Evolutionary conservation across 345 rosid species (phyloP), one percentile per base, ranked within the genome.

Genomic region (Dipteronia dyeriana): DNA sequence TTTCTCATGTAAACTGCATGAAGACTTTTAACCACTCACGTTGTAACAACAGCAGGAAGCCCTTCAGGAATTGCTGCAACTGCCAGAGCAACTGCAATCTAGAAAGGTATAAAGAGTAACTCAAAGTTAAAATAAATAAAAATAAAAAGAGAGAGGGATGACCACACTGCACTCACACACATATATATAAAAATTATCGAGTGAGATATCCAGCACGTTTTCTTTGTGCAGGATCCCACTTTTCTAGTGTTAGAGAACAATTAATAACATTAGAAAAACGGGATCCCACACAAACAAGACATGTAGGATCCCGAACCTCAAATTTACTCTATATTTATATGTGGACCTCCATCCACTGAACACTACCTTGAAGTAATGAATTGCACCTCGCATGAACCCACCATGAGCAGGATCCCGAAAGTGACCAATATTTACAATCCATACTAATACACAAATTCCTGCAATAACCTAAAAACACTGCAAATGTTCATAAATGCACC

Each of bases 21-120:
- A 73, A 79, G 65, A 71, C 64, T 62, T 62, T 71, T 43, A 80
- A 83, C 76, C 75, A 87, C 97, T 89, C 75, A 96, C 99, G 98
- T 96, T 39, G 99, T 94, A 75, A 96, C 99, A 84, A 96, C 99
- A 78, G 99, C 99, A 74, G 99, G 99, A 89, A 96, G 99, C 84
- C 98, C 99, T 90, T 96, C 99, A 51, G 99, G 98, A 80, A 96
- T 96, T 56, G 99, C 99, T 71, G 99, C 99, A 84, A 96, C 99
- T 76, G 99, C 99, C 82, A 96, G 98, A 81, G 99, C 99, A 85
- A 96, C 98, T 66, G 99, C 99, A 84, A 96, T 96, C 99, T 93
- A 85, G 82, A 86, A 47, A 86, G 79, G 81, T 63, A 85, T 72
- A 84, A 80, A 84, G 75, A 82, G 76, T 63, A 76, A 34, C 72